Evolutionary conservation across 345 rosid genomes (phyloP), one percentile per base, ranked within the genome.

Genomic region (Brassica napus): DNA sequence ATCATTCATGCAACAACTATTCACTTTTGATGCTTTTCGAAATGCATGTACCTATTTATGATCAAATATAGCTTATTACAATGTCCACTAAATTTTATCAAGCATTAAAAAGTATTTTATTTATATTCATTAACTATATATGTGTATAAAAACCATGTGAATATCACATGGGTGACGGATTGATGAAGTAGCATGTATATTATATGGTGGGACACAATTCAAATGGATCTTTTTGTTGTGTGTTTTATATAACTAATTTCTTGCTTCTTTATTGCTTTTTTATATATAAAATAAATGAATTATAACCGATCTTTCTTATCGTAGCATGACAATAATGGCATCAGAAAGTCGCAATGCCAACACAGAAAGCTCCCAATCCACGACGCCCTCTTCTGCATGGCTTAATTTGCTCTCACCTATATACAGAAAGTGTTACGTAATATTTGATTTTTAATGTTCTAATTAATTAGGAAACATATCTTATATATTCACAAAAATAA

Each of bases 121-220:
- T 5, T 54, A n/a, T 26, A 23, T 24, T 68, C 35, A 62, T 28
- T 7, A 63, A 35, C 9, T 59, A 32, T 59, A 47, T 52, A 4
- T 65, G 32, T 47, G 18, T 35, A 18, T 3, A 21, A 52, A 35
- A 47, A 57, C 71, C 69, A 72, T 65, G 42, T 69, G 79, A 39
- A 64, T 69, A 70, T 75, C 76, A 80, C 83, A 75, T 80, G 83
- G 79, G 60, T 75, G 79, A 80, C 83, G 79, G 69, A 26, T 69
- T 74, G 75, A 61, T 73, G 82, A 67, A 60, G 28, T 30, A 79
- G 8, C 44, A 67, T 21, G 32, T 73, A 60, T 34, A 68, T 34
- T 24, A 15, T 68, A 69, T 80, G 49, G 66, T 74, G 75, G 79
- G 75, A 79, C 18, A 52, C 52, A 69, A 68, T 68, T 23, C 32